Percentiles rank a stretch among this genome's conserved stretches.
Evolutionary conservation across 257 asterid species (phyloP).

Genomic region (Capsicum pubescens): DNA sequence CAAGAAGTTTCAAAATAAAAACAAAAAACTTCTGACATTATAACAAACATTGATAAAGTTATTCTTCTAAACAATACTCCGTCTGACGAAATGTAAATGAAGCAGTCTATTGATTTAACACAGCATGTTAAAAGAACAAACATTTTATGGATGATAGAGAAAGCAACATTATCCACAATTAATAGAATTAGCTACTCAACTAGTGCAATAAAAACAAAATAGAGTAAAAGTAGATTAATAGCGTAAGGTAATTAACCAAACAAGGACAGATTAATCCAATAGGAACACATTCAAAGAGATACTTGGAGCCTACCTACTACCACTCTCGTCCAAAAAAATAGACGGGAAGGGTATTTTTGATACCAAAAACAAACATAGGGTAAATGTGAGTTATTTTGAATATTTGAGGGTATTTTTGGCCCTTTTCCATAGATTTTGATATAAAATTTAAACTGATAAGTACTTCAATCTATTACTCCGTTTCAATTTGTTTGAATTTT

Average conservation of each 20-base stretch:
- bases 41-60: not conserved
- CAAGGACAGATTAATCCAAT: not conserved
- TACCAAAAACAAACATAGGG: too few species aligned
- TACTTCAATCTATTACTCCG: not conserved
- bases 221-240: not conserved
- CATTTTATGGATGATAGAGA: not conserved
- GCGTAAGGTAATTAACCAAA: not conserved
- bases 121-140: not conserved
- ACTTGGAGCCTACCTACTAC: conserved; percentile 15
- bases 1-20: not conserved
- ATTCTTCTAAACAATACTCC: conserved; percentile 7
- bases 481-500: too few species aligned
- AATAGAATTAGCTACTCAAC: conserved; percentile 1
- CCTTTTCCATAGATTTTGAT: not conserved
- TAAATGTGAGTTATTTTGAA: too few species aligned
- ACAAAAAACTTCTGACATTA: not conserved
- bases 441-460: not conserved
- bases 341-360: too few species aligned
- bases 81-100: not conserved
- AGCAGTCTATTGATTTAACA: not conserved
- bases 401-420: too few species aligned
- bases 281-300: conserved; percentile 18
- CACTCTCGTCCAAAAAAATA: not conserved
- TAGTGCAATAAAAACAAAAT: conserved; percentile 10
- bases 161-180: not conserved